Evolutionary conservation across 1,139 yeast genomes (phyloP).

Genomic region (Debaryomyces psychrophilus): DNA sequence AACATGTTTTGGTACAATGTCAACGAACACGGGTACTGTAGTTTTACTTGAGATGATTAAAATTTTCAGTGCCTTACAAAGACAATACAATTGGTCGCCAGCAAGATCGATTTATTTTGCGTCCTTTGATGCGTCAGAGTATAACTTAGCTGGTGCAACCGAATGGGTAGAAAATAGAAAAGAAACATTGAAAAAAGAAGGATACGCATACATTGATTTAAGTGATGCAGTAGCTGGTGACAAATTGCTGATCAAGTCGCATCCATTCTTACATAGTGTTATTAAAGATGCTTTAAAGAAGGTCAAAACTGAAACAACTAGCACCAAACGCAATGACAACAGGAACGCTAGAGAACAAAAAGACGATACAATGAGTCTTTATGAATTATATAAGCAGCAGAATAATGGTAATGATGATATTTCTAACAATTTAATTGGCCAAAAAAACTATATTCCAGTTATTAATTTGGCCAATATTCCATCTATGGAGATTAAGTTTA

Average conservation of each 20-base stretch:
- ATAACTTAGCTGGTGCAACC: conserved; percentile 82
- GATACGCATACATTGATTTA: conserved; percentile 75
- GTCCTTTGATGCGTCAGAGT: conserved; percentile 85
- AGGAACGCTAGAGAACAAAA: conserved; percentile 1
- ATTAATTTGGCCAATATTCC: conserved; percentile 70
- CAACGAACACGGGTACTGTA: conserved; percentile 77
- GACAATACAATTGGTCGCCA: conserved; percentile 79
- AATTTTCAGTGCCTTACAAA: conserved; percentile 66
- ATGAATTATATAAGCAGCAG: conserved; percentile 32
- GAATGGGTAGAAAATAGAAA: conserved; percentile 71
- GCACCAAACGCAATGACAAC: conserved; percentile 11
- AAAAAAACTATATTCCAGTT: conserved; percentile 73
- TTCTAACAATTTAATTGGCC: conserved; percentile 48
- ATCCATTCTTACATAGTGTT: conserved; percentile 62
- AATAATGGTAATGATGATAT: conserved; percentile 30
- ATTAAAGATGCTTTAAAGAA: conserved; percentile 44
- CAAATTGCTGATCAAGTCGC: conserved; percentile 58
- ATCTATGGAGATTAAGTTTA: conserved; percentile 59
- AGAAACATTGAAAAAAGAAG: conserved; percentile 58
- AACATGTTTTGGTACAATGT: conserved; percentile 71
- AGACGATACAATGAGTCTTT: conserved; percentile 21
- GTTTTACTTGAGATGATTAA: conserved; percentile 72
- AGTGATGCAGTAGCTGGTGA: conserved; percentile 74
- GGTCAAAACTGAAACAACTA: conserved; percentile 25
- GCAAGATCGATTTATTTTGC: conserved; percentile 79